Conservation (phyloP, 2,329 filamentous ascomycete genomes). For the Neonectria sp. region DNA sequence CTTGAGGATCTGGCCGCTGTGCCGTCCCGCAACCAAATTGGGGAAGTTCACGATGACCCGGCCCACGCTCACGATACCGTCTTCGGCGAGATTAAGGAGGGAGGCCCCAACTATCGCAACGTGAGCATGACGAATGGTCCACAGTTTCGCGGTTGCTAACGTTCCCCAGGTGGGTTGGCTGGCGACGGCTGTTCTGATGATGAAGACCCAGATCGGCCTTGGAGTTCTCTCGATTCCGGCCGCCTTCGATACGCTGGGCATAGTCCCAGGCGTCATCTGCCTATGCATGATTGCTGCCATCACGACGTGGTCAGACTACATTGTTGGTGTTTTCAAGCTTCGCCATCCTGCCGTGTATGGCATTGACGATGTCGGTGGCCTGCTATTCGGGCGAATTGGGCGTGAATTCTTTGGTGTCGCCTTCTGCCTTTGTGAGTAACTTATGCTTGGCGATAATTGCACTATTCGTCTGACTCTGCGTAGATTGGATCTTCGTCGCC, state of each 20-base stretch:
- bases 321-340: constrained; percentile 65
- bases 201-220: constrained; percentile 61
- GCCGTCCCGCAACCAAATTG: not conserved
- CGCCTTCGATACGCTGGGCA: constrained; percentile 60
- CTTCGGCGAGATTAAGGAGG: constrained; percentile 43
- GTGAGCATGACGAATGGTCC: constrained; percentile 27
- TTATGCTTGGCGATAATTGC: not conserved
- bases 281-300: constrained; percentile 57
- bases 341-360: constrained; percentile 65
- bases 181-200: constrained; percentile 59
- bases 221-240: constrained; percentile 62
- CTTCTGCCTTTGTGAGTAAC: constrained; percentile 51
- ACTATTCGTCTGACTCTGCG: not conserved
- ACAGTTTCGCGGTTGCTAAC: not conserved
- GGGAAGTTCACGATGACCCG: constrained; percentile 1
- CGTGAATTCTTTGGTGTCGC: constrained; percentile 56
- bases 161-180: constrained; percentile 56
- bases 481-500: not conserved
- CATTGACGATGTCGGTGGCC: constrained; percentile 64
- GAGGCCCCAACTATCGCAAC: constrained; percentile 46
- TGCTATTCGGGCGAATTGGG: constrained; percentile 62
- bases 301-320: constrained; percentile 63
- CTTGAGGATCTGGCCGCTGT: not conserved
- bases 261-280: constrained; percentile 61
- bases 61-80: constrained; percentile 40